These are phyloP conservation scores for Cucurbita argyrosperma DNA, from an alignment of 306 rosid species.

Conservation along the genomic window DNA sequence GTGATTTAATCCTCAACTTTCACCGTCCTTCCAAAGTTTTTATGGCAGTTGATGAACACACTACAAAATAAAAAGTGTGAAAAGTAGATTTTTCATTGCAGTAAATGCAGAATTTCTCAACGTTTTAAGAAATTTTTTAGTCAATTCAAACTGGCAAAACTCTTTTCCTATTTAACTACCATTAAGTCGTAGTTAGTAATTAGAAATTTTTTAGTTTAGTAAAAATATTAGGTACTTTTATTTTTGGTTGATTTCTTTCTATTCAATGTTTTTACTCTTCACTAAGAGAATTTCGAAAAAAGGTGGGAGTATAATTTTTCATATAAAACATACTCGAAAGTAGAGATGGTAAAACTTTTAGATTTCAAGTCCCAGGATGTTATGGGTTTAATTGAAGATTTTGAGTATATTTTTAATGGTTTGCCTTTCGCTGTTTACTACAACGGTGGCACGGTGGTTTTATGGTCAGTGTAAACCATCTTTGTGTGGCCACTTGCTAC, in stretches of 20 bases:
- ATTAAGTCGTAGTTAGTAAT: too few relatives aligned
- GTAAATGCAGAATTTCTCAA: not conserved
- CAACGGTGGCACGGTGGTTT: not conserved
- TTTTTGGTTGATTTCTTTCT: too few relatives aligned
- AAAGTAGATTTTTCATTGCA: not conserved
- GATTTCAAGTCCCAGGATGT: not conserved
- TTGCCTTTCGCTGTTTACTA: not conserved
- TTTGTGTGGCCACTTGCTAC: not conserved
- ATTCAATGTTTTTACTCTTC: too few relatives aligned
- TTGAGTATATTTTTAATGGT: not conserved
- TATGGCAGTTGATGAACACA: not conserved
- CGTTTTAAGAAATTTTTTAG: not conserved
- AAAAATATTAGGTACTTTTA: too few relatives aligned
- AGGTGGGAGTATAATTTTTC: too few relatives aligned
- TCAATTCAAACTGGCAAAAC: not conserved
- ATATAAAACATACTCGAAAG: too few relatives aligned
- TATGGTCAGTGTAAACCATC: not conserved
- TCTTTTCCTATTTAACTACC: not conserved
- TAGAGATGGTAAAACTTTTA: too few relatives aligned
- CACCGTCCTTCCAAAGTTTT: not conserved
- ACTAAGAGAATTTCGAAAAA: too few relatives aligned
- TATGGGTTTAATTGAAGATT: not conserved
- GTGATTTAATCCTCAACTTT: slow-evolving; percentile 24
- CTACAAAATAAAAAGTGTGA: not conserved
- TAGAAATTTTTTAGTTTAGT: too few relatives aligned